Evolutionary conservation across 441 rosid genomes (phyloP), one percentile per base, ranked within the genome.

Genomic region (Sinapis alba): DNA sequence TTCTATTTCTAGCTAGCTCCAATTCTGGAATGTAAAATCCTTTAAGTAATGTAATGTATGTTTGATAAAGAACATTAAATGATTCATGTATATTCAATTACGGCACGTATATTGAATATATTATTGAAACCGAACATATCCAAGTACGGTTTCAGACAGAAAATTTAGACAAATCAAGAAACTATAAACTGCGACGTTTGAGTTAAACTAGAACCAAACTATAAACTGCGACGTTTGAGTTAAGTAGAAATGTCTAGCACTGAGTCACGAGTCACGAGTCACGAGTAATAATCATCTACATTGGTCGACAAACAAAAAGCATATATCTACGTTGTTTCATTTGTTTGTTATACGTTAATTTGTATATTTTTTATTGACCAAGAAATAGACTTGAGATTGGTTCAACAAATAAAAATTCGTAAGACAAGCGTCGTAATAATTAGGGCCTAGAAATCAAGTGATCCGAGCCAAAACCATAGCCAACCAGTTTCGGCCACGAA

Each of bases 401-500:
- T 60, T 50, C 27, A 74, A 59, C 67, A 28, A 58, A 45, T 66
- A 43, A 13, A 50, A 34, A 16, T 28, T 61, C 27, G 68, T 64
- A 36, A 58, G 61, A 58, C 45, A 28, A 66, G 41, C 57, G 56
- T 75, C n/a, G 50, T 50, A 62, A 51, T 72, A 45, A 50, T 62
- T 62, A 62, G 62, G 20, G 68, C 18, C 50, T 62, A 51, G 62
- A 32, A 30, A 72, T 71, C 18, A n/a, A 69, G 65, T 21, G 32
- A 43, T 56, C 60, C n/a, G 12, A 56, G 38, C 7, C 34, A 19
- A 36, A 68, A 54, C 8, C 21, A 21, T 16, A 63, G 1, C 75
- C 75, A 63, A 69, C 66, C 41, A 69, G 30, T 56, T 2, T 30
- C 21, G 38, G 54, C 65, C 75, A 69, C 79, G 71, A 54, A 61